A percentile compares a stretch with the other conserved stretches of the same genome.
Evolutionary conservation across 805 yeast genomes (phyloP).

Genomic region (Wickerhamiella dianesei): DNA sequence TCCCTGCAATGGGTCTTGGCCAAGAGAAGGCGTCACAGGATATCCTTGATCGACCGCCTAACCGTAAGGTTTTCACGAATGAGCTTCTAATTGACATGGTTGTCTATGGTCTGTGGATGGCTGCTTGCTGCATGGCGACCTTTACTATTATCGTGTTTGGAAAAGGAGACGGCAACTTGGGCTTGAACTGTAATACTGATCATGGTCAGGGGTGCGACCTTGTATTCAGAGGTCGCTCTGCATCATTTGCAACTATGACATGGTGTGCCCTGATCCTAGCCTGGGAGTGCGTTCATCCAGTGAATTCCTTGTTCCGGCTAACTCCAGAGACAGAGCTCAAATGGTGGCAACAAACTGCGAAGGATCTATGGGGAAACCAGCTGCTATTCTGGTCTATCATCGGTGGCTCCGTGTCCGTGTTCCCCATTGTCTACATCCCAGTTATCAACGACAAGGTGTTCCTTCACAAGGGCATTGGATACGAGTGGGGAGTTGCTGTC

Average conservation of each 20-base stretch:
- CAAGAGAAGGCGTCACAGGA: constrained; percentile 52
- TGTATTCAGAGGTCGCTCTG: constrained; percentile 65
- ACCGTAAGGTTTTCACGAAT: constrained; percentile 49
- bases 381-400: constrained; percentile 72
- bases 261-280: constrained; percentile 75
- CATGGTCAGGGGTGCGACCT: constrained; percentile 36
- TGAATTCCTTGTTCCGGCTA: constrained; percentile 58
- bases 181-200: constrained; percentile 45
- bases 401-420: constrained; percentile 52
- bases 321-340: constrained; percentile 51
- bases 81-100: constrained; percentile 58
- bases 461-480: constrained; percentile 53
- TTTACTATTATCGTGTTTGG: constrained; percentile 59
- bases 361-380: constrained; percentile 59
- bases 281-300: constrained; percentile 69
- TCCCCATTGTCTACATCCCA: constrained; percentile 79
- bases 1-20: constrained; percentile 77
- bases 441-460: constrained; percentile 71
- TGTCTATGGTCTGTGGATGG: constrained; percentile 63
- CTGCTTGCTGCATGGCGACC: constrained; percentile 50
- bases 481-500: constrained; percentile 66
- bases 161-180: constrained; percentile 48
- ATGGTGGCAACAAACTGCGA: constrained; percentile 40
- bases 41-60: constrained; percentile 52
- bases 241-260: constrained; percentile 68